Conservation (phyloP, 768 basidiomycete genomes). For the Flagelloscypha sp. region DNA sequence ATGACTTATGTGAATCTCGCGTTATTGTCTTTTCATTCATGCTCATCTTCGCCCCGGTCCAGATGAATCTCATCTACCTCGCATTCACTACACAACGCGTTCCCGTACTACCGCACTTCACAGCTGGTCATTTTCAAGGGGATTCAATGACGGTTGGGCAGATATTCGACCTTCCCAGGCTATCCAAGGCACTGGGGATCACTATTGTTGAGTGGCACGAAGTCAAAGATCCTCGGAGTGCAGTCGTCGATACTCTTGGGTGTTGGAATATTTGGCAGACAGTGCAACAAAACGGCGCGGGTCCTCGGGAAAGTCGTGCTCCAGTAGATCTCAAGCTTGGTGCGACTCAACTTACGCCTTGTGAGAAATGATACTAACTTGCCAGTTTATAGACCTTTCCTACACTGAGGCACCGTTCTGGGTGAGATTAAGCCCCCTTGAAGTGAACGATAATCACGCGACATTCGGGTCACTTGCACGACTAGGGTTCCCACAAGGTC, state of each 20-base stretch:
- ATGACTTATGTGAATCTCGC: slow-evolving; percentile 24
- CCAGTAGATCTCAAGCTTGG: slow-evolving; percentile 12
- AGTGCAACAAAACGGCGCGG: slow-evolving; percentile 10
- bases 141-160: slow-evolving; percentile 22
- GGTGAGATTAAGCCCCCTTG: slow-evolving; percentile 13
- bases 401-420: slow-evolving; percentile 17
- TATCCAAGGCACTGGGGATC: slow-evolving; percentile 18
- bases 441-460: slow-evolving; percentile 14
- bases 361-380: not conserved
- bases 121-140: slow-evolving; percentile 19
- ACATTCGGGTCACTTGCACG: slow-evolving; percentile 19
- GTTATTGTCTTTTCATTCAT: too few relatives aligned
- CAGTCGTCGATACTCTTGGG: slow-evolving; percentile 18
- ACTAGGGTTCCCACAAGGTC: slow-evolving; percentile 17
- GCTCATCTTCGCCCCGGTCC: too few relatives aligned
- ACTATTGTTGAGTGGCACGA: slow-evolving; percentile 31
- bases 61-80: slow-evolving; percentile 31
- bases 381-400: slow-evolving; percentile 14
- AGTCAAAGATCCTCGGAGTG: slow-evolving; percentile 24
- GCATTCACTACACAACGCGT: slow-evolving; percentile 25
- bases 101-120: slow-evolving; percentile 25
- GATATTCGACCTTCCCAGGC: slow-evolving; percentile 26
- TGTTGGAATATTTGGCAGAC: slow-evolving; percentile 30
- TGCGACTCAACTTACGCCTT: not conserved
- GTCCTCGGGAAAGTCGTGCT: slow-evolving; percentile 12